Base-by-base conservation (phyloP, 371 early-diverging fungal species). In the Saksenaea oblongispora region DNA sequence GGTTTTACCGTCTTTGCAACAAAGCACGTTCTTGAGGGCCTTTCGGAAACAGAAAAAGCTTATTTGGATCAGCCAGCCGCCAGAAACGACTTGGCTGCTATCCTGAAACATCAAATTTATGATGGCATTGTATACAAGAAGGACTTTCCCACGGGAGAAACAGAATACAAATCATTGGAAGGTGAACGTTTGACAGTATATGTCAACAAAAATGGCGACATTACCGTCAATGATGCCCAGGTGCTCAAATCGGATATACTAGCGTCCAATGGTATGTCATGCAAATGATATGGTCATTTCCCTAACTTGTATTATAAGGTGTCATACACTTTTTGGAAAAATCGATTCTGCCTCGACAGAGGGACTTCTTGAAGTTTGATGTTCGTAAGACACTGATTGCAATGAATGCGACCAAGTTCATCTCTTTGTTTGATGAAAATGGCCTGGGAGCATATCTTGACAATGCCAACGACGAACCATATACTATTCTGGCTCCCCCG, bases 401-500 rank as follows among this genome's bases (percentile, higher is more conserved):
- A 4, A 31, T 85, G 65, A 81, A 83, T 59, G 72, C 82, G 5
- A 77, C 84, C 55, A 69, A 71, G 13, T 80, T 85, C 62, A 78
- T 78, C n/a, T 57, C 75, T 0, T 64, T 74, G 0, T 56, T 85
- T 51, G 78, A 85, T 17, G 65, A 80, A 0, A 66, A 80, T 28
- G 80, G 74, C 1, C 56, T 84, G 14, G 75, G 70, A 17, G 59
- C 59, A 53, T 85, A 82, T 57, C 65, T 87, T 56, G 79, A 84
- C 55, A 61, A 75, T 13, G 59, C 66, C 10, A 62, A 57, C 56
- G 66, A 59, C 58, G 56, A 42, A 59, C 69, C 63, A 17, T 74
- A 71, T 27, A 85, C 87, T 5, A 72, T 84, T 55, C 62, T 85
- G 53, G 85, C 80, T 9, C 84, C 85, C 17, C 72, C 71, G 5